Evolutionary conservation across 495 filamentous ascomycete genomes (phyloP), one percentile per base, ranked within the genome.

Genomic region (Neurospora tetrasperma): DNA sequence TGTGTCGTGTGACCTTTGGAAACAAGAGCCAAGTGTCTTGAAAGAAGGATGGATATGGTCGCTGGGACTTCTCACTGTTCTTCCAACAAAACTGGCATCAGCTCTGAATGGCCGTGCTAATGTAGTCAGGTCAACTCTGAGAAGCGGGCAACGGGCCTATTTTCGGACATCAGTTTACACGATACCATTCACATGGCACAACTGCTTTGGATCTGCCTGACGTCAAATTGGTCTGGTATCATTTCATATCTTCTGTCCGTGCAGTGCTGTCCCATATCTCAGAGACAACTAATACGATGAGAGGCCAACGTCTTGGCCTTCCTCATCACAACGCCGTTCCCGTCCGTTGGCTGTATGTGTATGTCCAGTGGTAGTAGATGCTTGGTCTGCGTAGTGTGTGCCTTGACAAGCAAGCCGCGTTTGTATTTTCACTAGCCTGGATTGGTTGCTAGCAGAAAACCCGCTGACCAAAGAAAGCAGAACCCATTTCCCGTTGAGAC

Each of bases 401-500:
- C 54, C 70, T 59, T 73, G 72, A 73, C 68, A 69, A 73, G 54
- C 54, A 66, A 70, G 66, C 69, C 46, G 72, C 42, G 66, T 54
- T 43, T 73, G 69, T 73, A 70, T 70, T 66, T 66, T 73, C 48
- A 42, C 72, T 73, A 73, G 72, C 72, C 66, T 59, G 20, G 68
- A n/a, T 66, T 70, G 68, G 44, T 42, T 73, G 72, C 72, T 70
- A 73, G 72, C 54, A 66, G 69, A 35, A 70, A 73, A 70, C 72
- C 43, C 41, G 39, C 42, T 39, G 59, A 73, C 18, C 20, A 59
- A 66, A 41, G 41, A 69, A 42, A 72, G 72, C 72, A 73, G 72
- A 71, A 70, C 54, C 54, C 54, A 70, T 71, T 73, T 73, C 72
- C 72, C 72, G 39, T 42, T 74, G 46, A 78, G 76, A 79, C 76